Evolutionary conservation across 2,329 filamentous ascomycete genomes (phyloP).

Genomic region (Graphiopsis chlorocephala): DNA sequence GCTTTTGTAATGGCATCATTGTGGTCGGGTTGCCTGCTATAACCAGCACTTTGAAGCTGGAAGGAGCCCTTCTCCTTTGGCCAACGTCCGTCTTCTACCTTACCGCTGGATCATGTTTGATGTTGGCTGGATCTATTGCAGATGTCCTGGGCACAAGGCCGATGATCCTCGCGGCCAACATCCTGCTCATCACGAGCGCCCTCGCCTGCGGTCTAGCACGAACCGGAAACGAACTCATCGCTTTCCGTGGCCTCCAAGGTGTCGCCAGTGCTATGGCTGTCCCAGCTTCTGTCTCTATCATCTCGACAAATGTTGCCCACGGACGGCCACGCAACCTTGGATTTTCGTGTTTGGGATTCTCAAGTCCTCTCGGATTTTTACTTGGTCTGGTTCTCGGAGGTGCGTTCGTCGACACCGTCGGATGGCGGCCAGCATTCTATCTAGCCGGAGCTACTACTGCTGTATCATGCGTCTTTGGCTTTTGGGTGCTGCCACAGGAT

Average conservation of each 20-base stretch:
- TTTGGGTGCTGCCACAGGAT: slow-evolving; percentile 40
- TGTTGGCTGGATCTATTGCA: slow-evolving; percentile 51
- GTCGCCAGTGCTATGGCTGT: slow-evolving; percentile 34
- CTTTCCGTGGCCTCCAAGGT: slow-evolving; percentile 26
- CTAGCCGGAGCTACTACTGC: slow-evolving; percentile 29
- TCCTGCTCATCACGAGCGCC: slow-evolving; percentile 44
- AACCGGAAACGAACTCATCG: slow-evolving; percentile 24
- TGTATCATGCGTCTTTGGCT: slow-evolving; percentile 39
- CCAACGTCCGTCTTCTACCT: slow-evolving; percentile 38
- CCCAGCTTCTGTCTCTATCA: slow-evolving; percentile 49
- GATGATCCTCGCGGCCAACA: slow-evolving; percentile 47
- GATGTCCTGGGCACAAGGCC: slow-evolving; percentile 50
- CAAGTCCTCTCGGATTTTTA: slow-evolving; percentile 52
- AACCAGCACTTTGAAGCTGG: slow-evolving; percentile 13
- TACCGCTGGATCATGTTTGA: slow-evolving; percentile 49
- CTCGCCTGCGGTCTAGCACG: slow-evolving; percentile 43
- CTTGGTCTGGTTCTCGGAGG: slow-evolving; percentile 53
- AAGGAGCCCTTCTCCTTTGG: slow-evolving; percentile 25
- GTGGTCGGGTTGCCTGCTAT: slow-evolving; percentile 23
- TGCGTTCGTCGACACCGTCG: slow-evolving; percentile 47
- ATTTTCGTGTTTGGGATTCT: slow-evolving; percentile 50
- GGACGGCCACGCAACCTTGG: slow-evolving; percentile 47
- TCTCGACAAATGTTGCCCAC: slow-evolving; percentile 39
- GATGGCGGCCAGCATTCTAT: slow-evolving; percentile 54
- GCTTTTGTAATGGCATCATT: slow-evolving; percentile 24